Base-by-base conservation (phyloP, 148 eudicot species). In the Camellia sinensis region DNA sequence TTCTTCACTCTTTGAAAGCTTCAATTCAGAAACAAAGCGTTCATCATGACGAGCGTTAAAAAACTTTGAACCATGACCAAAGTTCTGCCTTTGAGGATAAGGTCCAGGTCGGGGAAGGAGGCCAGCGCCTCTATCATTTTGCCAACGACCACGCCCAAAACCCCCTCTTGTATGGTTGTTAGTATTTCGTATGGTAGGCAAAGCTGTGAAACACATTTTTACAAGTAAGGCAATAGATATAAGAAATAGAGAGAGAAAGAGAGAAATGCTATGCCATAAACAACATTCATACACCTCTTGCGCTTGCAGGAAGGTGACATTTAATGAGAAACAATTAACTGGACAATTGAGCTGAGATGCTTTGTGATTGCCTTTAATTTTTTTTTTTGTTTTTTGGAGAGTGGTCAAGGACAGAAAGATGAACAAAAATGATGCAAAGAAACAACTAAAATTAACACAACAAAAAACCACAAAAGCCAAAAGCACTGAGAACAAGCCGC, bases 121-220 rank as follows among this genome's bases (percentile, higher is more conserved):
- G 78, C 99, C 99, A 76, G 94, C 89, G 67, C 99, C 99, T 88
- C 99, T 91, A 84, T 94, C 92, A 80, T 97, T 92, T 82, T 91
- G 95, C 93, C 93, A 92, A 63, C 98, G 98, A 14, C 98, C 98
- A 80, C 94, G 92, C 17, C 97, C 96, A 79, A 76, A 85, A 50
- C 91, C 91, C 59, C 99, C 98, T 83, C 95, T 85, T 43, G 82
- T 64, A 68, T 89, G 91, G 78, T 84, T 84, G 87, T 91, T 90
- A 60, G 85, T 69, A 90, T 67, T 90, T 41, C 94, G 92, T 74
- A 87, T 48, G 45, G 88, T 87, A 10, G 98, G 99, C 78, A 96
- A 80, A 72, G 92, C 99, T 96, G 89, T 59, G 84, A 79, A 41
- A 77, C 52, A 71, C 29, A 85, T 73, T 69, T 69, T 64, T 62